Evolutionary conservation across 2,329 filamentous ascomycete species (phyloP).

Genomic region (Sporothrix pallida): DNA sequence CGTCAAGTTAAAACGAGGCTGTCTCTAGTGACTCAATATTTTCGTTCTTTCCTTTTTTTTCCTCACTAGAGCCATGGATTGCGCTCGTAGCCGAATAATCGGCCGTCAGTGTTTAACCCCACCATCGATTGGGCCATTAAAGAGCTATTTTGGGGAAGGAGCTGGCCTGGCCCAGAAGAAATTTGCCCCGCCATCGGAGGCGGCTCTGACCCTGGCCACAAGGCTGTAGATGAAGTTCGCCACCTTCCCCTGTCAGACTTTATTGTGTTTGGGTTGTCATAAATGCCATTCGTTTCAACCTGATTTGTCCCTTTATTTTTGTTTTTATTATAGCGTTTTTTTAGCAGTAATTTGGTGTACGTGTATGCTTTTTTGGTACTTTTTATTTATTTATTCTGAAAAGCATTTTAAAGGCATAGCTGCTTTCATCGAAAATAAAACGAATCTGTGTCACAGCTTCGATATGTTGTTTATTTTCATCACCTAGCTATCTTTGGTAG

Average conservation of each 20-base stretch:
- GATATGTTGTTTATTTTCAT: too few relatives aligned
- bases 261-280: not conserved
- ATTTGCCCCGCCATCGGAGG: constrained; percentile 29
- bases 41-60: constrained; percentile 1
- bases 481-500: not conserved
- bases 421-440: too few relatives aligned
- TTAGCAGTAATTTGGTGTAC: too few relatives aligned
- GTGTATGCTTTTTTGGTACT: not conserved
- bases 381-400: not conserved
- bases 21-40: constrained; percentile 11
- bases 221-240: constrained; percentile 9
- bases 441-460: too few relatives aligned
- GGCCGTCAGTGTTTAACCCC: constrained; percentile 4
- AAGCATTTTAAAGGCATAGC: too few relatives aligned
- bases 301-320: not conserved
- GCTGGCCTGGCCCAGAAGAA: constrained; percentile 19
- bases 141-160: constrained; percentile 21
- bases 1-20: not conserved
- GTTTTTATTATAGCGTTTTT: not conserved
- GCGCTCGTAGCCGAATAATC: not conserved
- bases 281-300: not conserved
- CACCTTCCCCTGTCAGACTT: not conserved
- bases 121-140: constrained; percentile 5
- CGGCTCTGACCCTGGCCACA: not conserved
- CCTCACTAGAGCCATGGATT: constrained; percentile 12